Conservation (phyloP, 352 stramenopile species). For the Globisporangium takayamanum region DNA sequence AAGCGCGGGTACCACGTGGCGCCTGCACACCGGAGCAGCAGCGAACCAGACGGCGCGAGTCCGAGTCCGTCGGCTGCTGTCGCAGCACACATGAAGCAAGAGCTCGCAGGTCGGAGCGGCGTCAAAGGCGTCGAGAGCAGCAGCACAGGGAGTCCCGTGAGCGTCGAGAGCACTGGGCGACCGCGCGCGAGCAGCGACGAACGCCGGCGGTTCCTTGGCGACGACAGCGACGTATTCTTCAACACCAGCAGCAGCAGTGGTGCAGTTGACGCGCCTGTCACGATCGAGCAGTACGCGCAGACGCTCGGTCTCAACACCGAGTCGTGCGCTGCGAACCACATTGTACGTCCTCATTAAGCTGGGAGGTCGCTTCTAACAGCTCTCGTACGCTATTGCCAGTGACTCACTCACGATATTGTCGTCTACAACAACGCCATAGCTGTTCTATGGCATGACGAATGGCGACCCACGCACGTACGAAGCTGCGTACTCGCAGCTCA, state of each 20-base stretch:
- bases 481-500: constrained; percentile 61
- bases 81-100: constrained; percentile 5
- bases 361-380: neutral
- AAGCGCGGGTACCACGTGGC: constrained; percentile 45
- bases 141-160: constrained; percentile 7
- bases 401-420: neutral
- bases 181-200: constrained; percentile 2
- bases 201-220: constrained; percentile 24
- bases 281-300: constrained; percentile 53
- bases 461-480: constrained; percentile 54
- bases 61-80: constrained; percentile 11
- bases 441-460: constrained; percentile 67
- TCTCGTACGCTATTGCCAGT: neutral
- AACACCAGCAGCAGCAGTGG: constrained; percentile 6
- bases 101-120: constrained; percentile 1
- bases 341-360: constrained; percentile 25
- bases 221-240: constrained; percentile 9
- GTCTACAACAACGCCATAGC: constrained; percentile 13
- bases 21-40: neutral
- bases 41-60: neutral
- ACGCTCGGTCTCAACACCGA: constrained; percentile 63
- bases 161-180: constrained; percentile 8
- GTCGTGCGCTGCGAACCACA: constrained; percentile 68
- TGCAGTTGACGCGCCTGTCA: constrained; percentile 4
- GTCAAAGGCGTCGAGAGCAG: neutral